These are phyloP conservation scores for Phlyctochytrium arcticum DNA, from an alignment of 192 early-diverging fungal genomes.

Conservation along the genomic window DNA sequence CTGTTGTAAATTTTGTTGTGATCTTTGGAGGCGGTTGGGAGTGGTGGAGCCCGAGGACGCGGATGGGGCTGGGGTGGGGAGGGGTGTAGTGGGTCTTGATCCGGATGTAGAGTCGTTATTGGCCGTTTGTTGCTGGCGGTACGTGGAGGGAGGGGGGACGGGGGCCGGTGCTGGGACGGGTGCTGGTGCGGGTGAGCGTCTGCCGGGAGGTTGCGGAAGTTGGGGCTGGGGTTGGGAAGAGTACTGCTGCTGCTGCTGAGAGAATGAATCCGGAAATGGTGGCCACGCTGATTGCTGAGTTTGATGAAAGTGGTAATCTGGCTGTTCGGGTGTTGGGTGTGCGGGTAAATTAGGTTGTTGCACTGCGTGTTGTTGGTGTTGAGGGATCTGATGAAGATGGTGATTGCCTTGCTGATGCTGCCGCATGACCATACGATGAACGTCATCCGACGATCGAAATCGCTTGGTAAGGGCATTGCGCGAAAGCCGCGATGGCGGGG, in stretches of 20 bases:
- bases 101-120: not conserved
- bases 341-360: not conserved
- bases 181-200: not conserved
- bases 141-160: not conserved
- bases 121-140: not conserved
- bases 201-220: not conserved
- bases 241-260: not conserved
- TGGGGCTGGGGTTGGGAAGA: not conserved
- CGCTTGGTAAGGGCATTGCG: not conserved
- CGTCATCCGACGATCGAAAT: not conserved
- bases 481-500: not conserved
- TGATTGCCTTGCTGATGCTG: not conserved
- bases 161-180: not conserved
- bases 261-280: too few species aligned
- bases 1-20: slow-evolving; percentile 6
- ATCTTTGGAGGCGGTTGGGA: not conserved
- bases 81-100: not conserved
- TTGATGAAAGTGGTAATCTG: too few species aligned
- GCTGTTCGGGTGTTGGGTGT: too few species aligned
- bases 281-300: too few species aligned
- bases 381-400: not conserved
- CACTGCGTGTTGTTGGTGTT: not conserved
- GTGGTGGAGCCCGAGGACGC: not conserved
- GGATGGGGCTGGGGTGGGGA: not conserved
- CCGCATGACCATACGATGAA: not conserved